Conservation (phyloP, 352 stramenopile species). For the Globisporangium viniferum region DNA sequence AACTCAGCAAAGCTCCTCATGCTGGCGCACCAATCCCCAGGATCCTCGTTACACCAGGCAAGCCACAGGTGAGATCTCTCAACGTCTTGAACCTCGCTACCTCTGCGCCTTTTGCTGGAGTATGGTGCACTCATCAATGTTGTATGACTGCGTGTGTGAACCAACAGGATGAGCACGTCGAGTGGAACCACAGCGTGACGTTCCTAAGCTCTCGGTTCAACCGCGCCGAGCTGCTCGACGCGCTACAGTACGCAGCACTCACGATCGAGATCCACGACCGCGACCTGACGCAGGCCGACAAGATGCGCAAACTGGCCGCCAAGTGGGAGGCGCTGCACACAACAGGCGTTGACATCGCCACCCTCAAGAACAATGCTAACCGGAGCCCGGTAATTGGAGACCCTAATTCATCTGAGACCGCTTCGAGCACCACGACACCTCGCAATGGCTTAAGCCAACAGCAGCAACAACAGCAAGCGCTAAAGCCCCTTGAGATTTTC, state of each 20-base stretch:
- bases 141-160: background rate
- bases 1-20: constrained; percentile 14
- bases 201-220: constrained; percentile 49
- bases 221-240: constrained; percentile 39
- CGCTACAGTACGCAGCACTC: constrained; percentile 35
- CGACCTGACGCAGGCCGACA: constrained; percentile 42
- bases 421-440: constrained; percentile 18
- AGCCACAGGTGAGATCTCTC: constrained; percentile 24
- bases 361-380: background rate
- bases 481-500: constrained; percentile 47
- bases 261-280: constrained; percentile 67
- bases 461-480: constrained; percentile 1
- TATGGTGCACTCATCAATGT: background rate
- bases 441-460: constrained; percentile 1
- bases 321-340: constrained; percentile 65
- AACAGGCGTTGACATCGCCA: constrained; percentile 28
- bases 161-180: constrained; percentile 21
- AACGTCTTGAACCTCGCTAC: too few species aligned
- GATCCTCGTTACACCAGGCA: constrained; percentile 25
- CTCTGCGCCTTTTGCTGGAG: background rate
- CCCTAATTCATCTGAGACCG: background rate
- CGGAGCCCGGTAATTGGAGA: background rate
- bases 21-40: background rate
- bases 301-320: constrained; percentile 31
- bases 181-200: constrained; percentile 53